phyloP scores from a whole-genome alignment of 106 monocot species.

The Iris macrosiphon region DNA sequence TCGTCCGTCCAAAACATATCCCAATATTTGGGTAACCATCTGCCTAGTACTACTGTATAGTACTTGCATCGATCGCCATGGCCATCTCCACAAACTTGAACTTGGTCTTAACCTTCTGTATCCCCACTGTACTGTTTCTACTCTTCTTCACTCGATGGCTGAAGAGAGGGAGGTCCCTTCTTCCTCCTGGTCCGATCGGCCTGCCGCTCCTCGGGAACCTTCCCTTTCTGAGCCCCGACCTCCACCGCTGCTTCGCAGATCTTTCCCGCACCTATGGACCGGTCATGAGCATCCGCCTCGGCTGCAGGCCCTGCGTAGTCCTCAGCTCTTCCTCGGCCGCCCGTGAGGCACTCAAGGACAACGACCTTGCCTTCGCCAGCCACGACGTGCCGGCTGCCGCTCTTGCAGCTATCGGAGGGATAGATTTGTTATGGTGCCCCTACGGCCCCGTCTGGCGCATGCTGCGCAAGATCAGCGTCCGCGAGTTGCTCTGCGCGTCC shows the following conservation, averaged over 20 bases:
- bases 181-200: conserved; percentile 21
- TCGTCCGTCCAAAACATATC: too few species aligned
- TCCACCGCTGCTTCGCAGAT: conserved; percentile 12
- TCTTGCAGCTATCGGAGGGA: conserved; percentile 6
- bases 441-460: conserved; percentile 14
- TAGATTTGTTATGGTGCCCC: conserved; percentile 3
- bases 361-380: conserved; percentile 14
- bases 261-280: conserved; percentile 14
- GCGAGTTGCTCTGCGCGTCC: conserved; percentile 15
- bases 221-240: conserved; percentile 14
- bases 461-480: conserved; percentile 8
- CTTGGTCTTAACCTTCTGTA: too few species aligned
- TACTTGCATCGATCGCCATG: too few species aligned
- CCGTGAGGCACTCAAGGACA: conserved; percentile 14
- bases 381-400: conserved; percentile 8
- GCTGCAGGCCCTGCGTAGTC: conserved; percentile 13
- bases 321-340: conserved; percentile 12
- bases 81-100: too few species aligned
- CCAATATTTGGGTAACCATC: too few species aligned
- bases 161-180: not conserved
- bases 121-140: too few species aligned
- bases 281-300: conserved; percentile 19
- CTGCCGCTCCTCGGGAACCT: conserved; percentile 16
- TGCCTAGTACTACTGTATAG: too few species aligned
- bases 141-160: too few species aligned